Conservation (phyloP, 2,329 filamentous ascomycete genomes). For the Tolypocladium endophyticum region DNA sequence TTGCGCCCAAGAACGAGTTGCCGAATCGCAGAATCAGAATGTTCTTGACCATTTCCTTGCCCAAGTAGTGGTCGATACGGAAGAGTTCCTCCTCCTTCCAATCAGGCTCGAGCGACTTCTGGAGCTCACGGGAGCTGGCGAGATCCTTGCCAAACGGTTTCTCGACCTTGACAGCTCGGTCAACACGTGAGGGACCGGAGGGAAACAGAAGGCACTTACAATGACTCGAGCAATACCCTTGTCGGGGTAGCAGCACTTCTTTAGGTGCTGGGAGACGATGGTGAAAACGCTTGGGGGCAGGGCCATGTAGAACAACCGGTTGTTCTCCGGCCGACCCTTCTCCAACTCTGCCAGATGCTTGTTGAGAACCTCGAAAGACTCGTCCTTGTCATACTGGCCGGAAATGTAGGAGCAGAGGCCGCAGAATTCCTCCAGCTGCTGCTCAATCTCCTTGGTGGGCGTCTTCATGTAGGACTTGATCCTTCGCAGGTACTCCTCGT, state of each 20-base stretch:
- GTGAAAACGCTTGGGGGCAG: constrained; percentile 96
- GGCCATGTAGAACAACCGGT: constrained; percentile 99
- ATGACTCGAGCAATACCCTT: constrained; percentile 89
- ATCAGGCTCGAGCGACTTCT: constrained; percentile 89
- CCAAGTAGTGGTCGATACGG: constrained; percentile 98
- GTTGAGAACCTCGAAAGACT: constrained; percentile 79
- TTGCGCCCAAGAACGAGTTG: constrained; percentile 96
- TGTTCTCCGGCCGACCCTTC: constrained; percentile 67
- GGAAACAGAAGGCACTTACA: constrained; percentile 38
- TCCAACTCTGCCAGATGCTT: constrained; percentile 81
- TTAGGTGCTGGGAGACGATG: constrained; percentile 91
- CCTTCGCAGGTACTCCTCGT: constrained; percentile 84
- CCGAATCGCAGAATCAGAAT: constrained; percentile 96
- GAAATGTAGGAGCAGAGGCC: constrained; percentile 83
- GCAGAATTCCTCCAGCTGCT: constrained; percentile 87
- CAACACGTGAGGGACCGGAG: constrained; percentile 10
- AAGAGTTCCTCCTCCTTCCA: constrained; percentile 99
- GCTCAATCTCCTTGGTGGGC: constrained; percentile 92
- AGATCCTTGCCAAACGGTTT: constrained; percentile 99
- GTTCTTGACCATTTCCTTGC: constrained; percentile 99
- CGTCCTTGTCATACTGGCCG: constrained; percentile 97
- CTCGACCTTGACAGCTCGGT: constrained; percentile 59
- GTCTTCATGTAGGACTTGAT: constrained; percentile 99
- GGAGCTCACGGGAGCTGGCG: constrained; percentile 83
- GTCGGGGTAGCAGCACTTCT: constrained; percentile 91